Conservation (phyloP, 306 rosid species). For the Sicyos baderoa region DNA sequence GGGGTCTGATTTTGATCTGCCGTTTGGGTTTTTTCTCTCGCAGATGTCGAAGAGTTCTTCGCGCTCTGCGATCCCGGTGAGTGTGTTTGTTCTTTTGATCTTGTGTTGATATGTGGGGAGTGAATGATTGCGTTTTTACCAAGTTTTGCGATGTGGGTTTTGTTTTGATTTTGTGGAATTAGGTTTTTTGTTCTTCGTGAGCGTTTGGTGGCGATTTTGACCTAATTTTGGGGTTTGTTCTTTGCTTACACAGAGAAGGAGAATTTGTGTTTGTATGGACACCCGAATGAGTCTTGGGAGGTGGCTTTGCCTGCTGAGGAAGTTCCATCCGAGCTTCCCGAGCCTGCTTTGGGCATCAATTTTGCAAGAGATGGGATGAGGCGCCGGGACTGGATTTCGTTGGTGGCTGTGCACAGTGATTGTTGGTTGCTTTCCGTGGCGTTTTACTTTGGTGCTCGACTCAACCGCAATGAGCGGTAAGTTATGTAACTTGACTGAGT, state of each 20-base stretch:
- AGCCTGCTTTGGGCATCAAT: slow-evolving; percentile 54
- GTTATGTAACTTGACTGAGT: not conserved
- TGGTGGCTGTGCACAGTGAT: slow-evolving; percentile 56
- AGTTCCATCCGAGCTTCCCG: slow-evolving; percentile 55
- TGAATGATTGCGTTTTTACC: too few relatives aligned
- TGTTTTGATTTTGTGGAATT: not conserved
- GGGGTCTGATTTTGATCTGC: not conserved
- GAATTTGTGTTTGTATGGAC: slow-evolving; percentile 43
- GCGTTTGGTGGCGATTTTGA: not conserved
- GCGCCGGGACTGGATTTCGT: slow-evolving; percentile 49
- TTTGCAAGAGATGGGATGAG: slow-evolving; percentile 57
- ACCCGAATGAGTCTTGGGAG: slow-evolving; percentile 48
- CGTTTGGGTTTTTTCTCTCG: slow-evolving; percentile 18
- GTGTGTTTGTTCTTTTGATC: not conserved
- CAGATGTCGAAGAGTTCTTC: slow-evolving; percentile 46
- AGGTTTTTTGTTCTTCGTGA: not conserved
- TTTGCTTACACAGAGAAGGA: slow-evolving; percentile 38
- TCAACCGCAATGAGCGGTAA: slow-evolving; percentile 55
- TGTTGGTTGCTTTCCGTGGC: slow-evolving; percentile 58
- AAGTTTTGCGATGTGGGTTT: not conserved
- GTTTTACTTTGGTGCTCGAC: slow-evolving; percentile 51
- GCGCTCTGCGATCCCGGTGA: slow-evolving; percentile 54
- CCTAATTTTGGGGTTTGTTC: not conserved
- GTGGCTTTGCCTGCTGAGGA: slow-evolving; percentile 48
- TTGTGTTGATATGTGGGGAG: not conserved